Conservation (phyloP, 768 basidiomycete genomes). For the Gautieria morchelliformis region DNA sequence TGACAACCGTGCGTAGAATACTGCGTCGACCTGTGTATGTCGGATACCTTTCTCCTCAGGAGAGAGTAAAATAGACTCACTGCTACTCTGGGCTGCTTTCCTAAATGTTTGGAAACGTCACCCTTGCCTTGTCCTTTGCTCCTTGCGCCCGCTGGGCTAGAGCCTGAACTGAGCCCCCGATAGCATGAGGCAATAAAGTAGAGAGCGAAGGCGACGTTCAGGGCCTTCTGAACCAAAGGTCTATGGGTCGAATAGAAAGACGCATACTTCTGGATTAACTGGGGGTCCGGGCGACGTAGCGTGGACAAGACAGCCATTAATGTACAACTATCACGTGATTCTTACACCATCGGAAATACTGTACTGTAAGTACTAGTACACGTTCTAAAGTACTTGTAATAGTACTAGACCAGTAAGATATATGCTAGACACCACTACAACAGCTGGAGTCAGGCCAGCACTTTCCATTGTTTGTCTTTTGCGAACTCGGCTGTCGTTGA, state of each 20-base stretch:
- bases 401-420: too few relatives aligned
- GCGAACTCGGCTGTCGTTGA: too few relatives aligned
- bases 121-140: conserved; percentile 28
- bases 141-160: conserved; percentile 17
- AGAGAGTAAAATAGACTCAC: conserved; percentile 30
- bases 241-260: conserved; percentile 54
- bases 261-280: conserved; percentile 27
- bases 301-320: conserved; percentile 23
- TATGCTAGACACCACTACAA: too few relatives aligned
- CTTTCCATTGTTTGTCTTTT: too few relatives aligned
- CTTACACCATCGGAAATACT: too few relatives aligned
- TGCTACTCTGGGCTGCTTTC: conserved; percentile 53
- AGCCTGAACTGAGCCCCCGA: conserved; percentile 40
- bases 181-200: conserved; percentile 64
- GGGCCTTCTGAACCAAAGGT: conserved; percentile 58
- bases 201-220: conserved; percentile 60
- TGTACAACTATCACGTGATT: neutral
- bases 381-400: too few relatives aligned
- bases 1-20: conserved; percentile 78
- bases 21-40: conserved; percentile 64
- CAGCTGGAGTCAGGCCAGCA: too few relatives aligned
- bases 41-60: neutral
- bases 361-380: too few relatives aligned
- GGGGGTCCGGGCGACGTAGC: conserved; percentile 24
- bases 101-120: conserved; percentile 25